Conservation (phyloP, 306 rosid species). For the Macrotyloma uniflorum region DNA sequence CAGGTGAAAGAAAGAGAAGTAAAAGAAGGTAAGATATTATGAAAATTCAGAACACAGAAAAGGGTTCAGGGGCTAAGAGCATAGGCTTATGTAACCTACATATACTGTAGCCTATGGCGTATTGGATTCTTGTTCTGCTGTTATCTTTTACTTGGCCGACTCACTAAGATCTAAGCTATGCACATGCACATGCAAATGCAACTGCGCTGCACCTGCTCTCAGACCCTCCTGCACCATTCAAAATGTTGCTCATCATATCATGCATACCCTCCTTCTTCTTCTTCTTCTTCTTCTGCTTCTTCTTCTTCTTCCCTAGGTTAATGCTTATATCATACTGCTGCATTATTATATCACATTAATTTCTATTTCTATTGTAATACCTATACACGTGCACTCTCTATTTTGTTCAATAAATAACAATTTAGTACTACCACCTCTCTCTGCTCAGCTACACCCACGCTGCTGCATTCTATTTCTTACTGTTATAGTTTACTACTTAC, state of each 20-base stretch:
- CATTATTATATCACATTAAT: background rate
- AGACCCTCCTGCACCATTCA: constrained; percentile 16
- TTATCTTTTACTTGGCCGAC: constrained; percentile 42
- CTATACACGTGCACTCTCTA: constrained; percentile 18
- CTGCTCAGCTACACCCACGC: constrained; percentile 1
- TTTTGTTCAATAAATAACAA: background rate
- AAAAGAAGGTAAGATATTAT: background rate
- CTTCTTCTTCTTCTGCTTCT: too few relatives aligned
- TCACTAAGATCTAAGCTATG: constrained; percentile 38
- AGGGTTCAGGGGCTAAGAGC: background rate
- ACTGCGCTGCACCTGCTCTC: too few relatives aligned
- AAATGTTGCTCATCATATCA: constrained; percentile 16
- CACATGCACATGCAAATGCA: background rate
- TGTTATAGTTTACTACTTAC: background rate
- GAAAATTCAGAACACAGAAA: background rate
- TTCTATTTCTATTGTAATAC: too few relatives aligned
- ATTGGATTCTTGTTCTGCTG: constrained; percentile 38
- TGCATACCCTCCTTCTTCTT: too few relatives aligned
- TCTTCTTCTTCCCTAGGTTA: background rate
- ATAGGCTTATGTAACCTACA: constrained; percentile 49
- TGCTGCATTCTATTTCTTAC: constrained; percentile 2
- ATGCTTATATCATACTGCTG: too few relatives aligned
- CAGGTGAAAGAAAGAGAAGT: background rate
- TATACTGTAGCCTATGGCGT: constrained; percentile 31
- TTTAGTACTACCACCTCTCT: background rate